Evolutionary conservation across 2,329 filamentous ascomycete genomes (phyloP), one percentile per base, ranked within the genome.

Genomic region (Aspergillus sojae): DNA sequence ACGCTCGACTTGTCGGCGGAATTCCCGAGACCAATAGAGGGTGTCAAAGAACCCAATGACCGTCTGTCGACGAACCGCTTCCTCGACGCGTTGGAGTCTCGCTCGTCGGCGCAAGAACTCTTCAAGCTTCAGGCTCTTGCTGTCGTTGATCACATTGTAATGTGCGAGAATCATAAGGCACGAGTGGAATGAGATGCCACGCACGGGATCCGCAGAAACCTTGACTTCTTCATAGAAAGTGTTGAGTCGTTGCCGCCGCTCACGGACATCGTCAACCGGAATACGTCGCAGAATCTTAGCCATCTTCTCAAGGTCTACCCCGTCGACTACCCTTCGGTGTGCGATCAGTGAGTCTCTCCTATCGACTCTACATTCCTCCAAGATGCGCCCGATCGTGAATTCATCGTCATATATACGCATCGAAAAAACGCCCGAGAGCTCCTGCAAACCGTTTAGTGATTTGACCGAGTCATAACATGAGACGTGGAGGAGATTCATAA

Each of bases 111-210:
- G 90, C 62, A 99, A 80, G 77, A 97, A 99, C 75, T 99, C 95
- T 73, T 99, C 95, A 2, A 99, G 86, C 65, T 92, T 90, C 74
- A 99, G 82, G 78, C 93, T 97, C 84, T 97, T 97, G 82, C 91
- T 97, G 78, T 99, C 95, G 70, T 90, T 97, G 76, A 99, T 99
- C 73, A 99, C 93, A 73, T 98, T 99, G 84, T 99, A 96, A 78
- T 99, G 95, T 39, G 96, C 94, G 62, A 99, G 84, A 65, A 96
- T 96, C 91, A 99, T 95, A 58, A 99, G 84, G 26, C 97, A 90
- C 7, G 91, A 90, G 3, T 93, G 95, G 77, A 99, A 99, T 0
- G 92, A 90, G 64, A 99, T 96, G 55, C 95, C 95, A 66, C 88
- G 87, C 72, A 96, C 92, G 1, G 90, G 91, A 76, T 99, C 94